Conservation (phyloP, 345 rosid species). For the Draba incana region DNA sequence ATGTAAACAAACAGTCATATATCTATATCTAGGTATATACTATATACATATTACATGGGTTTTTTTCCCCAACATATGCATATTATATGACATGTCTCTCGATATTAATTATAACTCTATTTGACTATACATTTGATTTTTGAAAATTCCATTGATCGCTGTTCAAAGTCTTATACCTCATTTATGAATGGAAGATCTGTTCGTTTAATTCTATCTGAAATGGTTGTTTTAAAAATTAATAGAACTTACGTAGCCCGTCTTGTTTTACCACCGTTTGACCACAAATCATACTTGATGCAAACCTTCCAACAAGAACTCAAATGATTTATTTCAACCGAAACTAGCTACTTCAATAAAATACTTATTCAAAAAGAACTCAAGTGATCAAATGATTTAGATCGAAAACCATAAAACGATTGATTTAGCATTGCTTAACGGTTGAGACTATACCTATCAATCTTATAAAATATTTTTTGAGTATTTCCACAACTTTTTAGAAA, state of each 20-base stretch:
- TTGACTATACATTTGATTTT: conserved; percentile 7
- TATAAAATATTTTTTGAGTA: too few relatives aligned
- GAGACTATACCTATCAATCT: too few relatives aligned
- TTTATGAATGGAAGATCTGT: conserved; percentile 15
- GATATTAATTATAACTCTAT: not conserved
- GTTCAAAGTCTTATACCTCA: conserved; percentile 25
- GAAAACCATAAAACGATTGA: not conserved
- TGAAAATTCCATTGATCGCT: conserved; percentile 1
- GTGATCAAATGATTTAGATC: not conserved
- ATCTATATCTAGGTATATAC: not conserved
- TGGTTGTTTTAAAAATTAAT: not conserved
- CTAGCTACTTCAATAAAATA: not conserved
- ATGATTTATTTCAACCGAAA: not conserved
- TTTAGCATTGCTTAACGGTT: not conserved
- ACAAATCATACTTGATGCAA: not conserved
- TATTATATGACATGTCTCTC: conserved; percentile 1
- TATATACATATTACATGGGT: too few relatives aligned
- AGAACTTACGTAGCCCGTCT: not conserved
- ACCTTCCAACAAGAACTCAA: not conserved
- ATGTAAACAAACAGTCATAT: conserved; percentile 22
- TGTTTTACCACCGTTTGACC: not conserved
- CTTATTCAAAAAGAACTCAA: too few relatives aligned
- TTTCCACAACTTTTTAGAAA: too few relatives aligned
- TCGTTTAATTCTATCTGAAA: not conserved
- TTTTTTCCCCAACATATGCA: too few relatives aligned